Evolutionary conservation across 2,329 filamentous ascomycete genomes (phyloP), one percentile per base, ranked within the genome.

Genomic region (Penicillium vulpinum): DNA sequence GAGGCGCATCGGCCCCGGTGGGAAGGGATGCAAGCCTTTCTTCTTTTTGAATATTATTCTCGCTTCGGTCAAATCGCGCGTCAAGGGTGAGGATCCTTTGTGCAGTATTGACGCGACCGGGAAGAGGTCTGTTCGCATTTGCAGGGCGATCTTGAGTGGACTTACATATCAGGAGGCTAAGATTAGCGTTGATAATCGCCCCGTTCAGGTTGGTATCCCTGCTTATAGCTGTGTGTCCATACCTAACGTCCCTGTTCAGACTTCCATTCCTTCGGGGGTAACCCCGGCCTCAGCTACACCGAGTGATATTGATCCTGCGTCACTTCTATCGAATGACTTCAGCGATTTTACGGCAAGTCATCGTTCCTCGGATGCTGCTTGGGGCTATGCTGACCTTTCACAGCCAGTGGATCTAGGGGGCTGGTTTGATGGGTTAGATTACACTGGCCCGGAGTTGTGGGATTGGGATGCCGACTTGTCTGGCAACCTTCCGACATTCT

Each of bases 321-420:
- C 65, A 5, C 47, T 70, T 3, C 38, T 66, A 5, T 62, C 63
- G 13, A 54, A 56, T 1, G 66, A 67, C 35, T 53, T 66, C 22
- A 51, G 59, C 15, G 62, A 64, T 35, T 61, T 70, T 47, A 64
- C 67, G 8, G 69, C 71, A 64, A 63, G 68, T 33, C 15, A 16
- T 24, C 5, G 9, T 29, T 7, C 5, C 16, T 28, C 9, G 13
- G 13, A 13, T 22, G 6, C 7, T 21, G 15, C 40, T 33, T 18
- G 18, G 26, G 31, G 10, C 26, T 28, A 31, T 51, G 29, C 63
- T 67, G 49, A 70, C 49, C 3, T 21, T 13, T 11, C 9, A 3
- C 46, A 73, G 70, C 59, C 71, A 18, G 56, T 71, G 29, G 71
- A 72, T 45, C 58, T 73, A 41, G 68, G 65, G 4, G 69, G 61